Base-by-base conservation (phyloP, 768 basidiomycete genomes). In the Cystofilobasidium ferigula region DNA sequence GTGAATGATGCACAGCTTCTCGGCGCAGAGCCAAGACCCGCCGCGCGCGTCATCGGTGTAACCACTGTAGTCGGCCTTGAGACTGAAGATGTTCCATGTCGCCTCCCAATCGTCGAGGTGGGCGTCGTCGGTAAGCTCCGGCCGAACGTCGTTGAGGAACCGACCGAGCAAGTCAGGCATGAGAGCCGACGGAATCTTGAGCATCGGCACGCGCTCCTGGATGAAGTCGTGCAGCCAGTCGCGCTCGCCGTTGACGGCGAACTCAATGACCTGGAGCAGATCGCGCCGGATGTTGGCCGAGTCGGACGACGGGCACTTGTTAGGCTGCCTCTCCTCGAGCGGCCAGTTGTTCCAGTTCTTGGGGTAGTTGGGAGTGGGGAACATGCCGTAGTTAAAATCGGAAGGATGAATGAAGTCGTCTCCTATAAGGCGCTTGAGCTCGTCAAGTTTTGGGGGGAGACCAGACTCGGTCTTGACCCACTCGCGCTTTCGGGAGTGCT, bases 1-100 rank as follows among this genome's bases (percentile, higher is more conserved):
- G 36, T 68, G 67, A n/a, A 58, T 28, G 57, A 68, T 51, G 61
- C 45, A 57, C 43, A 68, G 45, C n/a, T 53, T 28, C n/a, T 43
- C n/a, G 12, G 60, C 48, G 22, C 51, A 43, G 30, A n/a, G 34
- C 56, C 56, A 59, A 18, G 61, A 63, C 14, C 54, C 61, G 24
- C 67, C 53, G 6, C 67, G 67, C 16, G 60, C 61, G 35, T 62
- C 67, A 24, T 28, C 58, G 24, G 35, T 24, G 35, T 58, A 43
- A 32, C 53, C 57, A 2, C 40, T 32, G 47, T 57, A 58, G 51
- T 68, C 67, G 24, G 35, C 54, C 36, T 48, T 12, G 32, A 62
- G 35, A 7, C 42, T 57, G 4, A 28, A 26, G 35, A 59, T 32
- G 42, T 67, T 53, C 65, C 65, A 67, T n/a, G 22, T 47, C 20